These are phyloP conservation scores for Catunica adiposa DNA, from an alignment of 2,329 filamentous ascomycete species.

Conservation along the genomic window DNA sequence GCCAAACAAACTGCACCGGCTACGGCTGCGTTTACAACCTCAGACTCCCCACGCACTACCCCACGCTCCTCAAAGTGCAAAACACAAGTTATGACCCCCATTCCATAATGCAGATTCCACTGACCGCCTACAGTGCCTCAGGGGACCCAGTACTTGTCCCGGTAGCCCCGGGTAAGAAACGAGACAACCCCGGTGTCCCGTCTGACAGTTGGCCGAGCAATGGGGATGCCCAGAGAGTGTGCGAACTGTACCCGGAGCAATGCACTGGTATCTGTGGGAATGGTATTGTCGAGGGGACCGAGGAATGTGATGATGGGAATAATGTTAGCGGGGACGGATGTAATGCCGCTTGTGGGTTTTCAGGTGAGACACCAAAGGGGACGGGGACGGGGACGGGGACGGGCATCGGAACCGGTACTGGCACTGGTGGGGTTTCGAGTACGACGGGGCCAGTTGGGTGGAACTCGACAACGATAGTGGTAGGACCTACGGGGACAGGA, in stretches of 20 bases:
- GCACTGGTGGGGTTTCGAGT: not conserved
- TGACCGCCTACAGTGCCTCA: not conserved
- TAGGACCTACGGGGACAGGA: not conserved
- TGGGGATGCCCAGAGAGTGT: conserved; percentile 6
- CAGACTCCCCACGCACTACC: not conserved
- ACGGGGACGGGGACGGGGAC: not conserved
- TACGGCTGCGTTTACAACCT: conserved; percentile 12
- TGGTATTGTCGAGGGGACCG: conserved; percentile 6
- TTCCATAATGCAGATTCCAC: conserved; percentile 13
- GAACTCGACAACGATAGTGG: not conserved
- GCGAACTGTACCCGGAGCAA: conserved; percentile 1
- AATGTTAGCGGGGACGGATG: conserved; percentile 1
- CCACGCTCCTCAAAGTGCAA: not conserved
- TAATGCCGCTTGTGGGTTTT: not conserved
- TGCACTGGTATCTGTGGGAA: conserved; percentile 11
- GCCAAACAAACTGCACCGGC: conserved; percentile 7
- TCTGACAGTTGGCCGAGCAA: not conserved
- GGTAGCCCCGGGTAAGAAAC: too few relatives aligned
- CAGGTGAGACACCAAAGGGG: not conserved
- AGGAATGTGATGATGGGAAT: conserved; percentile 11
- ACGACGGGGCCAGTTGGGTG: not conserved
- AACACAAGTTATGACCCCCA: conserved; percentile 8
- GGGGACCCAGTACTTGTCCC: too few relatives aligned
- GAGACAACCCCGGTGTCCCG: too few relatives aligned
- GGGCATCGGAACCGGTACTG: not conserved